These are phyloP conservation scores for Alternaria novae-zelandiae DNA, from an alignment of 2,329 filamentous ascomycete species.

Conservation along the genomic window DNA sequence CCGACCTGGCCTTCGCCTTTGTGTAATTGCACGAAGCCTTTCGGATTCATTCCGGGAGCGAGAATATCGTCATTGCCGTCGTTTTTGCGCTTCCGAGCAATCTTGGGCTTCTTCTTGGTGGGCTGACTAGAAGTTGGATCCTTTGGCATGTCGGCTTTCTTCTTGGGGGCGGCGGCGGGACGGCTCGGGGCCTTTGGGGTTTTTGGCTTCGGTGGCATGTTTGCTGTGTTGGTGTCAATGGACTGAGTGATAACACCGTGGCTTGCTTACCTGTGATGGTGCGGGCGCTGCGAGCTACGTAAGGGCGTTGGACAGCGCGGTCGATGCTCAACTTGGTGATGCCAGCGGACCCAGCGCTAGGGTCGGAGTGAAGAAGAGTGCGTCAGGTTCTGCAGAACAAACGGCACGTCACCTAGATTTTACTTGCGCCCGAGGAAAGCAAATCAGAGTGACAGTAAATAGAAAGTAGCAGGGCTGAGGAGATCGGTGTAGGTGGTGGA, in stretches of 20 bases:
- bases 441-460: not conserved
- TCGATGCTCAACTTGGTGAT: not conserved
- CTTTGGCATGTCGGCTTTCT: not conserved
- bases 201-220: not conserved
- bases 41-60: not conserved
- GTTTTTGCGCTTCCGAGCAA: not conserved
- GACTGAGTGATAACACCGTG: not conserved
- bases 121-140: no score
- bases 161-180: not conserved
- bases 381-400: not conserved
- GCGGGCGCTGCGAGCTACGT: no score
- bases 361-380: not conserved
- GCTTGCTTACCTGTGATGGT: not conserved
- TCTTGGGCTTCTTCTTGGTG: no score
- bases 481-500: not conserved
- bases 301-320: not conserved
- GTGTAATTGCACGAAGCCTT: not conserved
- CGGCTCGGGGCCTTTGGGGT: not conserved
- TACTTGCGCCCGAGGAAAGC: not conserved
- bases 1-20: not conserved
- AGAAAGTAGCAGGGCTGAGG: not conserved
- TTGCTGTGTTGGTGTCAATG: not conserved
- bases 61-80: not conserved
- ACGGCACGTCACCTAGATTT: not conserved
- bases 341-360: not conserved